Base-by-base conservation (phyloP, 78 protist species). In the Dictyostelium purpureum region DNA sequence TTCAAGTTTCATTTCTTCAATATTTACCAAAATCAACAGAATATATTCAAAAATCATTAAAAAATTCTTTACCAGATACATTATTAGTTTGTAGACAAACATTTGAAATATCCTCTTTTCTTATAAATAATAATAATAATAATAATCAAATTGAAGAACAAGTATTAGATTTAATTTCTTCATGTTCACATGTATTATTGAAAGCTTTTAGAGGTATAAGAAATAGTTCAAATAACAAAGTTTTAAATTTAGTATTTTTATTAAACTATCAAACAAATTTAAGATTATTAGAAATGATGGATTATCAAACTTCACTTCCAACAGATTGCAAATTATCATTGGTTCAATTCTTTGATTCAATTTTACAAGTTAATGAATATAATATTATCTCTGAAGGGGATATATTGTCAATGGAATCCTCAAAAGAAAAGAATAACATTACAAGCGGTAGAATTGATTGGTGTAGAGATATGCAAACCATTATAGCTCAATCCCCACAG, bases 401-500 rank as follows among this genome's bases (percentile, higher is more conserved):
- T 75, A 0, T 33, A 33, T 33, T 75, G 19, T 26, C 7, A n/a
- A 61, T 2, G n/a, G n/a, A n/a, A n/a, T n/a, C n/a, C n/a, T n/a
- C n/a, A n/a, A n/a, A n/a, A n/a, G n/a, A n/a, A n/a, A n/a, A n/a
- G n/a, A n/a, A n/a, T 61, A 28, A 28, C 12, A 2, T 28, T 24
- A 24, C 70, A 61, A 33, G 37, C 35, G 24, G 45, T 31, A n/a
- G 81, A 75, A 51, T 75, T 40, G 81, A 75, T 28, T 75, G 81
- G 81, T 43, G 66, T 51, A 21, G 81, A 11, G 81, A 75, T 40
- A 75, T 75, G 81, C 81, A 75, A 75, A 52, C 11, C 4, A 75
- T 75, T 4, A 75, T 75, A 2, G 24, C 81, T 35, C 28, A 40
- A 51, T 2, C 31, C 3, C 81, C 65, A 18, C 81, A 75, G 31